Percentiles rank a stretch among this genome's conserved stretches.
These are phyloP conservation scores for Aspergillus vadensis DNA, from an alignment of 2,329 filamentous ascomycete genomes.

Conservation along the genomic window DNA sequence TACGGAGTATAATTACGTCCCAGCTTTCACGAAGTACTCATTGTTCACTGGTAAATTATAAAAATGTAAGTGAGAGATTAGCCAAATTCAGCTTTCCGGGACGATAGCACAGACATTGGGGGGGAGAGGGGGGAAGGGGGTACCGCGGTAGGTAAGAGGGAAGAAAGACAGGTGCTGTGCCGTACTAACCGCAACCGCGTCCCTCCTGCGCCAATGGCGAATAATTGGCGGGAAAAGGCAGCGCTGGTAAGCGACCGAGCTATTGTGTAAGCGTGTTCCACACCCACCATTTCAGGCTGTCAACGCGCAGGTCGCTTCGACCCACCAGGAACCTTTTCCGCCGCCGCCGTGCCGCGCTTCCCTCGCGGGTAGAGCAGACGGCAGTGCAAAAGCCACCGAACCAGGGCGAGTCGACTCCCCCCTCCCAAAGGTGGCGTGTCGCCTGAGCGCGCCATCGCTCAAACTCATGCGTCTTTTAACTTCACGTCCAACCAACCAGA, in stretches of 20 bases:
- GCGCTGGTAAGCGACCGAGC: slow-evolving; percentile 13
- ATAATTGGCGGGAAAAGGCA: slow-evolving; percentile 19
- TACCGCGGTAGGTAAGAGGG: not conserved
- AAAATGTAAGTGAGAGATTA: too few species aligned
- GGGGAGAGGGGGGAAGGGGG: too few species aligned
- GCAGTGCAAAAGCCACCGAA: slow-evolving; percentile 4
- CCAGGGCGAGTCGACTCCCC: slow-evolving; percentile 21
- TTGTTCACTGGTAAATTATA: too few species aligned
- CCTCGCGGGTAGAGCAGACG: slow-evolving; percentile 22
- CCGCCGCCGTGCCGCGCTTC: slow-evolving; percentile 27
- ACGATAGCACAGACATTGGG: too few species aligned
- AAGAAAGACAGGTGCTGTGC: too few species aligned
- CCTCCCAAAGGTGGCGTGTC: slow-evolving; percentile 28
- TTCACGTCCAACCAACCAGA: slow-evolving; percentile 28
- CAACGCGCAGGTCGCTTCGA: slow-evolving; percentile 10
- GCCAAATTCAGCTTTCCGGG: too few species aligned
- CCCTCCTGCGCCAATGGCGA: slow-evolving; percentile 28
- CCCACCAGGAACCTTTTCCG: slow-evolving; percentile 15
- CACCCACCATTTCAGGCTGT: not conserved
- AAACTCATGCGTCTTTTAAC: slow-evolving; percentile 28
- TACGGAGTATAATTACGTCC: too few species aligned
- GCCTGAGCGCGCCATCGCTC: slow-evolving; percentile 33
- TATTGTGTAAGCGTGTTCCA: slow-evolving; percentile 3
- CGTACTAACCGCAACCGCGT: slow-evolving; percentile 23
- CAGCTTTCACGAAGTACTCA: too few species aligned